Conservation (phyloP, 768 basidiomycete genomes). For the Pisolithus sp. region DNA sequence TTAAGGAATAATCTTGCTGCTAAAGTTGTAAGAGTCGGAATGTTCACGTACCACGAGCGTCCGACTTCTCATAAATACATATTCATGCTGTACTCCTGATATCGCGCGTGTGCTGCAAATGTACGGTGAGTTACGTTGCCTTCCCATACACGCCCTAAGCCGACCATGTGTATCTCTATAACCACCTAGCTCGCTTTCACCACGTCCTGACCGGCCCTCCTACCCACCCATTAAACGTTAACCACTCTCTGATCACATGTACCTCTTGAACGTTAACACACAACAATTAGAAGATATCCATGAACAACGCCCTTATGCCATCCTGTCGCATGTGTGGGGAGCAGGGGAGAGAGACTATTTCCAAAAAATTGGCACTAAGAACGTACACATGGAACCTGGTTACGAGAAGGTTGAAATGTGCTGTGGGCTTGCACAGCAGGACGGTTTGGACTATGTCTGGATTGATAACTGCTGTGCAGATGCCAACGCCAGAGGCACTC, state of each 20-base stretch:
- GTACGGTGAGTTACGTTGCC: no score
- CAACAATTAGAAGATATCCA: slow-evolving; percentile 1
- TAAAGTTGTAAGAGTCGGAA: no score
- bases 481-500: slow-evolving; percentile 8
- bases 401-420: slow-evolving; percentile 2
- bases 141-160: no score
- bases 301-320: slow-evolving; percentile 3
- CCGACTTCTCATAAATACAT: no score
- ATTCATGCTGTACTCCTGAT: no score
- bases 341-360: slow-evolving; percentile 1
- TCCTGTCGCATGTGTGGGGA: slow-evolving; percentile 6
- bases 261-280: slow-evolving; percentile 1
- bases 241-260: not conserved
- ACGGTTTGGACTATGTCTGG: slow-evolving; percentile 10
- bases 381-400: not conserved
- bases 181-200: not conserved
- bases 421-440: slow-evolving; percentile 1
- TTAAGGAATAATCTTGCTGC: no score
- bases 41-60: no score
- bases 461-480: slow-evolving; percentile 12
- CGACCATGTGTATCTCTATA: no score
- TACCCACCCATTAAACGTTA: not conserved
- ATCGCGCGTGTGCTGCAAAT: no score
- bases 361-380: not conserved
- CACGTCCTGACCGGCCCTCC: not conserved